Evolutionary conservation across 768 basidiomycete species (phyloP).

Genomic region (Dendrothele bispora): DNA sequence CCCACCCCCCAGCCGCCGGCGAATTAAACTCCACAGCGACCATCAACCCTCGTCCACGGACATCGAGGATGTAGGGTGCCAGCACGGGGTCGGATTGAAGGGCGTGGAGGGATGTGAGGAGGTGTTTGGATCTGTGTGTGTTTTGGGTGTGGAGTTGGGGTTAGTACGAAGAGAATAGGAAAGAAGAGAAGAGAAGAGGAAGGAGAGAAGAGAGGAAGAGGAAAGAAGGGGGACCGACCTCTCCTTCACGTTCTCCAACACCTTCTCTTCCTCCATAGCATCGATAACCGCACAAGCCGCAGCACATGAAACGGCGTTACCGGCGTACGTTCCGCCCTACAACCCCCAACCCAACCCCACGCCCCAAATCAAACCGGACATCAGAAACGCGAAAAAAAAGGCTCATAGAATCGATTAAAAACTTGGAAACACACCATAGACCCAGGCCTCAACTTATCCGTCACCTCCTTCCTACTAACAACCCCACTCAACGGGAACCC

Average conservation of each 20-base stretch:
- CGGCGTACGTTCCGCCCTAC: constrained; percentile 90
- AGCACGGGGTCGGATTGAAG: constrained; percentile 59
- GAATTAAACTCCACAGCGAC: constrained; percentile 77
- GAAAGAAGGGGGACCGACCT: constrained; percentile 41
- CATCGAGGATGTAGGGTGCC: constrained; percentile 68
- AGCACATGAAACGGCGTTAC: constrained; percentile 90
- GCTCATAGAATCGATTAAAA: not conserved
- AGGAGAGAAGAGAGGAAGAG: not conserved
- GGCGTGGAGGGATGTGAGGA: constrained; percentile 59
- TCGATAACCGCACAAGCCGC: constrained; percentile 84
- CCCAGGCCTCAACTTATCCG: constrained; percentile 77
- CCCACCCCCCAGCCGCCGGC: constrained; percentile 49
- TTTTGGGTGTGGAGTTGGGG: no score
- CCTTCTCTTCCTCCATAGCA: constrained; percentile 75
- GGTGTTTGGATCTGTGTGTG: constrained; percentile 64
- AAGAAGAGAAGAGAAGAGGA: no score
- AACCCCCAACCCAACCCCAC: no score
- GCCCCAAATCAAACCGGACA: no score
- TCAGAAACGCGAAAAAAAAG: constrained; percentile 2
- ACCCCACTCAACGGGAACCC: constrained; percentile 94
- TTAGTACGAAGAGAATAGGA: no score
- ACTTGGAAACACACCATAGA: constrained; percentile 55
- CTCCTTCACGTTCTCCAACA: constrained; percentile 75
- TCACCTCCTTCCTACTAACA: constrained; percentile 76
- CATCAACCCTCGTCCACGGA: constrained; percentile 91